Evolutionary conservation across 768 basidiomycete species (phyloP).

Genomic region (Gymnopilus junonius): DNA sequence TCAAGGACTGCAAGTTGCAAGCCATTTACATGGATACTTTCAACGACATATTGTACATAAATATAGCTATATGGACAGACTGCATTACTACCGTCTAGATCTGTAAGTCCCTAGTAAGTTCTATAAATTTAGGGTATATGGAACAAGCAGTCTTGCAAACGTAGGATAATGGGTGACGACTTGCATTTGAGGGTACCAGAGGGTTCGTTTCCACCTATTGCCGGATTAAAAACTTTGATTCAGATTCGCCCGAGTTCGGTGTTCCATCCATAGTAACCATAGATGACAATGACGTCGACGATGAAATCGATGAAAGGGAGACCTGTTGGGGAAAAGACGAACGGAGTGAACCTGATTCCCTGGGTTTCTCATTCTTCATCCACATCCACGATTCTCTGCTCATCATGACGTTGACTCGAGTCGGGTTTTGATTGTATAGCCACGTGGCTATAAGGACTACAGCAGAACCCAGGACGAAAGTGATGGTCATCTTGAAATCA

Average conservation of each 20-base stretch:
- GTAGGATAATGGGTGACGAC: background rate
- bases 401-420: slow-evolving; percentile 25
- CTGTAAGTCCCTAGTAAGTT: background rate
- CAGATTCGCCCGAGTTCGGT: slow-evolving; percentile 27
- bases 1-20: background rate
- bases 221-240: slow-evolving; percentile 24
- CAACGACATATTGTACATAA: background rate
- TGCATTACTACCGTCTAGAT: background rate
- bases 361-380: slow-evolving; percentile 31
- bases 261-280: slow-evolving; percentile 25
- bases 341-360: slow-evolving; percentile 18
- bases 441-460: slow-evolving; percentile 89
- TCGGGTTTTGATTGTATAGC: slow-evolving; percentile 81
- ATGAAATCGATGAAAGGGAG: slow-evolving; percentile 32
- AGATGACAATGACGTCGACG: slow-evolving; percentile 36
- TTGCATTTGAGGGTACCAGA: background rate
- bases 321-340: slow-evolving; percentile 19
- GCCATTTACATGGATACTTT: background rate
- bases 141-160: background rate
- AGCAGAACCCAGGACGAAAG: slow-evolving; percentile 83
- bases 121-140: background rate
- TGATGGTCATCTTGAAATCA: slow-evolving; percentile 83
- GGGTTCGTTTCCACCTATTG: background rate
- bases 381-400: slow-evolving; percentile 25
- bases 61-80: background rate